These are phyloP conservation scores for Glomus cerebriforme DNA, from an alignment of 192 early-diverging fungal species.

Conservation along the genomic window DNA sequence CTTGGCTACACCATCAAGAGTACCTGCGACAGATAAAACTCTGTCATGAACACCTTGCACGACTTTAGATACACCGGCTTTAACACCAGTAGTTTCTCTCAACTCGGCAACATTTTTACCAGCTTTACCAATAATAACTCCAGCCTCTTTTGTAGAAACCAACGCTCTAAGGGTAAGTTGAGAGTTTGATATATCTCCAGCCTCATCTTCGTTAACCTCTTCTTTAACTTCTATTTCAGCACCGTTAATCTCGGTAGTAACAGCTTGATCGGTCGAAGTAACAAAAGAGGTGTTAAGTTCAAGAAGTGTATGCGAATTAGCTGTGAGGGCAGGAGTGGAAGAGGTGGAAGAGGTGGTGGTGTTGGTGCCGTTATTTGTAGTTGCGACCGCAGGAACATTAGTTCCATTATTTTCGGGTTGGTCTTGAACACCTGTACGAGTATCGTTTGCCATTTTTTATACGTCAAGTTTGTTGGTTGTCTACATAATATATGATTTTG, in stretches of 20 bases:
- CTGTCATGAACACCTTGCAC: slow-evolving; percentile 87
- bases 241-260: background rate
- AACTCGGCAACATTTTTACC: slow-evolving; percentile 84
- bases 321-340: background rate
- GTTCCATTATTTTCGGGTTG: background rate
- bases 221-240: slow-evolving; percentile 35
- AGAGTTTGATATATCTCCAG: slow-evolving; percentile 34
- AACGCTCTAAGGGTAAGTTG: slow-evolving; percentile 84
- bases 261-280: slow-evolving; percentile 3
- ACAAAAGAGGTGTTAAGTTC: background rate
- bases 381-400: background rate
- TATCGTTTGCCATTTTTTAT: slow-evolving; percentile 8
- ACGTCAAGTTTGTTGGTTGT: slow-evolving; percentile 1
- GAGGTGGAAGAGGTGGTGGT: background rate
- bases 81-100: slow-evolving; percentile 81
- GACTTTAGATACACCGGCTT: slow-evolving; percentile 90
- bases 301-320: slow-evolving; percentile 19
- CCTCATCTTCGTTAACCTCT: slow-evolving; percentile 44
- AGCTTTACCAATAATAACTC: slow-evolving; percentile 70
- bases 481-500: background rate
- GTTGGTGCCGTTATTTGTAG: slow-evolving; percentile 3
- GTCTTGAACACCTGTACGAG: background rate
- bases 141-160: slow-evolving; percentile 92
- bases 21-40: slow-evolving; percentile 74
- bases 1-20: slow-evolving; percentile 72